phyloP scores from a whole-genome alignment of 768 basidiomycete species.

The Pleurotus salmoneostramineus region DNA sequence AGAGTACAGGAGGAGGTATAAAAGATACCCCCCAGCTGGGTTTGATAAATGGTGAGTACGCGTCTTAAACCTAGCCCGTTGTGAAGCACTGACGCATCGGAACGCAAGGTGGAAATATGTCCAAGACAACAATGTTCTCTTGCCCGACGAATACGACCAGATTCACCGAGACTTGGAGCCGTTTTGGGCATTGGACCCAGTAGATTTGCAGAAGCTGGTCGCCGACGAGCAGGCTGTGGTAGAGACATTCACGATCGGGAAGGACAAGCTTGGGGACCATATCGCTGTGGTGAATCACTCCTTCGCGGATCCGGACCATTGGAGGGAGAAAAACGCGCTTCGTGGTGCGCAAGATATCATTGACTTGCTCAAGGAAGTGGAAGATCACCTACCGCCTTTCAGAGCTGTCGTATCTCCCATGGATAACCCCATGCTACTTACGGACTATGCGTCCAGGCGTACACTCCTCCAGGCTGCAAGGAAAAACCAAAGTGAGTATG shows the following conservation, averaged over 20 bases:
- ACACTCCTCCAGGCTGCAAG: background rate
- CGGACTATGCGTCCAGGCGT: conserved; percentile 9
- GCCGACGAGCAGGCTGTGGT: conserved; percentile 2
- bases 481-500: conserved; percentile 20
- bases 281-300: background rate
- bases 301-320: conserved; percentile 3
- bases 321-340: conserved; percentile 5
- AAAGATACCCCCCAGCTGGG: conserved; percentile 64
- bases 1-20: conserved; percentile 67
- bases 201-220: conserved; percentile 10
- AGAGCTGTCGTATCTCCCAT: conserved; percentile 31
- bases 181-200: conserved; percentile 11
- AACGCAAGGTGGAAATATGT: conserved; percentile 43
- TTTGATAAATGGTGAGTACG: conserved; percentile 75
- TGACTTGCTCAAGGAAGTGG: conserved; percentile 24
- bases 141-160: conserved; percentile 54
- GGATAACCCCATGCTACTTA: conserved; percentile 25
- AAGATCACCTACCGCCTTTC: conserved; percentile 29
- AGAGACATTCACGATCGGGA: conserved; percentile 10
- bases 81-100: background rate
- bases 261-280: background rate
- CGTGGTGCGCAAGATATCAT: conserved; percentile 12
- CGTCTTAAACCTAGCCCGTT: background rate
- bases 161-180: conserved; percentile 23
- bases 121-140: conserved; percentile 36